Conservation (phyloP, 768 basidiomycete genomes). For the Rhodotorula paludigena region DNA sequence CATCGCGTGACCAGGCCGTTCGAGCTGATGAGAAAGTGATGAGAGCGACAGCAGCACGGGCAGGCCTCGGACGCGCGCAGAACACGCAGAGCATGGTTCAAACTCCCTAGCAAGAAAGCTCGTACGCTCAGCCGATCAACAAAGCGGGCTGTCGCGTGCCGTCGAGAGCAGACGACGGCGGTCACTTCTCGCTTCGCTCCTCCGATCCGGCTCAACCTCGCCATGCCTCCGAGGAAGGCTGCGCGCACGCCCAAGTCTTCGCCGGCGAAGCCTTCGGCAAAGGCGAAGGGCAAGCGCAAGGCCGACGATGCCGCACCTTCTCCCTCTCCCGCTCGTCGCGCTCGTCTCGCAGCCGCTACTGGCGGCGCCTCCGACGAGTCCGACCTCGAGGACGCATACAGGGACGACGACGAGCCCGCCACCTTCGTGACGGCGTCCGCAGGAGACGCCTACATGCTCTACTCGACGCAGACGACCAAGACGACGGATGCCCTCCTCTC, state of each 20-base stretch:
- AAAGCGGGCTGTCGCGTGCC: no score
- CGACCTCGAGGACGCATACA: slow-evolving; percentile 25
- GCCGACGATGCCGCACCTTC: neutral
- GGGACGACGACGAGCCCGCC: slow-evolving; percentile 19
- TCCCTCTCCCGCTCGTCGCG: neutral
- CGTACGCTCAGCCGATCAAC: no score
- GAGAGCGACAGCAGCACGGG: no score
- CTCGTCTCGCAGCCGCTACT: neutral
- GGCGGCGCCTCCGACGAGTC: slow-evolving; percentile 32
- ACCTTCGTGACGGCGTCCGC: slow-evolving; percentile 58
- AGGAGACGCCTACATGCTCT: slow-evolving; percentile 79
- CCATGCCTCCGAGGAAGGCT: neutral
- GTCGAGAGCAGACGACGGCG: no score
- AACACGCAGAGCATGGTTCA: no score
- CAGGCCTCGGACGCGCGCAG: no score
- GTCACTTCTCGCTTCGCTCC: no score
- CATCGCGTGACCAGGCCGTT: no score
- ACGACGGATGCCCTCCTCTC: slow-evolving; percentile 81
- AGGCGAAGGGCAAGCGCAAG: slow-evolving; percentile 24
- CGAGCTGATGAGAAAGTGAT: no score
- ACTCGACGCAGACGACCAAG: slow-evolving; percentile 52
- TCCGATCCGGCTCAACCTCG: neutral
- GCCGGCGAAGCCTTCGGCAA: slow-evolving; percentile 2
- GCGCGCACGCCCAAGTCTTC: neutral
- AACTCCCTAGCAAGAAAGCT: no score